Conservation (phyloP, 768 basidiomycete genomes). For the Hypholoma fasciculare region DNA sequence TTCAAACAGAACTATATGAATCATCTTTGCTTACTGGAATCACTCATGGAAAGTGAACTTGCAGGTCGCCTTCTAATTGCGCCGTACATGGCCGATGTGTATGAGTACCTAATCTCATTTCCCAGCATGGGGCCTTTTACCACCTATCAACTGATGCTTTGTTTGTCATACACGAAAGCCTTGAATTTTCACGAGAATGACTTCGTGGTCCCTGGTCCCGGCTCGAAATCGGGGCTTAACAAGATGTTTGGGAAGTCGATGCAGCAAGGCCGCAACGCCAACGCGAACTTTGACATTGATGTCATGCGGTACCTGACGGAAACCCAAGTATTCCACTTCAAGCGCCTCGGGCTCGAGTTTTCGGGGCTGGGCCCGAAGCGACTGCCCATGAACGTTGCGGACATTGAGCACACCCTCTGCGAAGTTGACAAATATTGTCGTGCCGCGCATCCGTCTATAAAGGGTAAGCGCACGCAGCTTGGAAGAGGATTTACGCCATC, state of each 20-base stretch:
- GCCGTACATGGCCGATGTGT: constrained; percentile 63
- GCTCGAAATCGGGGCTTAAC: constrained; percentile 62
- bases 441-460: constrained; percentile 46
- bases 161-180: constrained; percentile 55
- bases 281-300: constrained; percentile 48
- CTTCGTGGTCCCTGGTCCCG: constrained; percentile 70
- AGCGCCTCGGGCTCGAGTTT: constrained; percentile 55
- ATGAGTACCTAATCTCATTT: constrained; percentile 55
- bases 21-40: constrained; percentile 62
- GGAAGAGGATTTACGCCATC: constrained; percentile 36
- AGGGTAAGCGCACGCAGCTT: constrained; percentile 40
- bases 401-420: constrained; percentile 79
- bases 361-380: constrained; percentile 47
- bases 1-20: constrained; percentile 49
- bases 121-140: constrained; percentile 78
- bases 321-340: constrained; percentile 61
- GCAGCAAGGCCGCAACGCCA: constrained; percentile 24
- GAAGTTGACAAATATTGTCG: constrained; percentile 81
- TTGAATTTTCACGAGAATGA: constrained; percentile 67
- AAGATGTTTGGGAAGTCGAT: constrained; percentile 63
- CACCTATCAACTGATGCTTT: constrained; percentile 66
- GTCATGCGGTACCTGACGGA: constrained; percentile 65
- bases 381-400: constrained; percentile 61
- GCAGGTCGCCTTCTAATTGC: constrained; percentile 47
- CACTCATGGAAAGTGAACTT: constrained; percentile 58